phyloP scores from a whole-genome alignment of 176 grass and related monocot genomes.

The Oropetium thomaeum region DNA sequence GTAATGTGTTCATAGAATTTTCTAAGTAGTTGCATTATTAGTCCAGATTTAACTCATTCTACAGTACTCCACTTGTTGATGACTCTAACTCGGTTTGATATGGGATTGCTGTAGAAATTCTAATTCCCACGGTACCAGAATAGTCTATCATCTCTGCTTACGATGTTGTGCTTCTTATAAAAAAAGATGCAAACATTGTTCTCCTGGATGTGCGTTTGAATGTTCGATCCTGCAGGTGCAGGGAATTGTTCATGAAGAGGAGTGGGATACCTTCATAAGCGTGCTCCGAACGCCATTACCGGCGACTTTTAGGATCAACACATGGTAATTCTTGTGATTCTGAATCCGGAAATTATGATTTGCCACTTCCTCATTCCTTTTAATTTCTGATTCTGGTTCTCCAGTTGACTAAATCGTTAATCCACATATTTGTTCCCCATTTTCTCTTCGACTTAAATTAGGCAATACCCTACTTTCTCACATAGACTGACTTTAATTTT shows the following conservation, averaged over 20 bases:
- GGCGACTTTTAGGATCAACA: constrained; percentile 80
- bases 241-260: constrained; percentile 53
- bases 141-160: neutral
- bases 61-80: neutral
- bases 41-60: neutral
- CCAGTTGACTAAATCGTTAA: neutral
- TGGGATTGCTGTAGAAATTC: neutral
- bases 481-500: constrained; percentile 2
- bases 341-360: neutral
- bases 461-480: constrained; percentile 9
- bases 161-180: neutral
- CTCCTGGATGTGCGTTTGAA: neutral
- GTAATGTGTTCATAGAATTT: neutral
- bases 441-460: neutral
- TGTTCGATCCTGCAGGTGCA: constrained; percentile 53
- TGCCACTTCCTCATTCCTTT: neutral
- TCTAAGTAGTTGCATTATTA: neutral
- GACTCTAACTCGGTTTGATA: neutral
- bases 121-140: neutral
- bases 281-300: constrained; percentile 61
- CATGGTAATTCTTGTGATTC: constrained; percentile 44
- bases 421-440: too few species aligned
- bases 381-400: neutral
- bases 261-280: constrained; percentile 76
- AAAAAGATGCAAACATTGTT: neutral